phyloP scores from a whole-genome alignment of 495 filamentous ascomycete species.

The Amniculicola lignicola region DNA sequence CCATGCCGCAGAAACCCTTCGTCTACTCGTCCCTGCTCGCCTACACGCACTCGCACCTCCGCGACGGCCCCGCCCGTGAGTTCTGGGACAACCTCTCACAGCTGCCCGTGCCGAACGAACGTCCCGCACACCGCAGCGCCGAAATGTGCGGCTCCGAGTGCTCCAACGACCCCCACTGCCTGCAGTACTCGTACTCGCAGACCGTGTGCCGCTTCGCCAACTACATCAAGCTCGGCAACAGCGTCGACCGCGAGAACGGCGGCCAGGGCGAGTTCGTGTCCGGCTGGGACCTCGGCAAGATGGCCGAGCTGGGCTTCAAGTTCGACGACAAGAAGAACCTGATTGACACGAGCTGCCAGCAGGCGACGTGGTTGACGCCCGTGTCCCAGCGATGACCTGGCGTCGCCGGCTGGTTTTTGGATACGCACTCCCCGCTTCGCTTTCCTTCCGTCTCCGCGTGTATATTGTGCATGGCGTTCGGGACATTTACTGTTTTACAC shows the following conservation, averaged over 20 bases:
- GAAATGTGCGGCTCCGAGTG: constrained; percentile 26
- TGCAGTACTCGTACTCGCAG: constrained; percentile 29
- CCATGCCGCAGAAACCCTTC: constrained; percentile 20
- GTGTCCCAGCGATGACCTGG: not conserved
- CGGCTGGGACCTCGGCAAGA: constrained; percentile 23
- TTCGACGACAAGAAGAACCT: constrained; percentile 18
- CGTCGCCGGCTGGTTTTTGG: no score
- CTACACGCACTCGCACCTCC: constrained; percentile 29
- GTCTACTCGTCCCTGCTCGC: constrained; percentile 29
- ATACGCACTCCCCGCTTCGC: no score
- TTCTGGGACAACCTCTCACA: constrained; percentile 25
- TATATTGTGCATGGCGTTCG: no score
- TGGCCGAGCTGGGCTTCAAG: constrained; percentile 22
- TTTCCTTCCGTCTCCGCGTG: no score
- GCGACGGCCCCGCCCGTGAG: constrained; percentile 1
- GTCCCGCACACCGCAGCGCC: constrained; percentile 19
- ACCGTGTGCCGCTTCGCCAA: constrained; percentile 22
- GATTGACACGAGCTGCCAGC: constrained; percentile 12
- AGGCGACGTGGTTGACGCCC: constrained; percentile 26
- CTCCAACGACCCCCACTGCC: constrained; percentile 18
- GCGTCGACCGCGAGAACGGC: constrained; percentile 19
- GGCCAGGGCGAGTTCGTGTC: constrained; percentile 27
- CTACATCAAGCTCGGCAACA: constrained; percentile 23
- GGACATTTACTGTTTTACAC: no score
- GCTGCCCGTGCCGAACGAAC: constrained; percentile 17